A percentile compares a stretch with the other conserved stretches of the same genome.
These are phyloP conservation scores for Tetrapisispora nanseiensis DNA, from an alignment of 805 yeast genomes.

Conservation along the genomic window DNA sequence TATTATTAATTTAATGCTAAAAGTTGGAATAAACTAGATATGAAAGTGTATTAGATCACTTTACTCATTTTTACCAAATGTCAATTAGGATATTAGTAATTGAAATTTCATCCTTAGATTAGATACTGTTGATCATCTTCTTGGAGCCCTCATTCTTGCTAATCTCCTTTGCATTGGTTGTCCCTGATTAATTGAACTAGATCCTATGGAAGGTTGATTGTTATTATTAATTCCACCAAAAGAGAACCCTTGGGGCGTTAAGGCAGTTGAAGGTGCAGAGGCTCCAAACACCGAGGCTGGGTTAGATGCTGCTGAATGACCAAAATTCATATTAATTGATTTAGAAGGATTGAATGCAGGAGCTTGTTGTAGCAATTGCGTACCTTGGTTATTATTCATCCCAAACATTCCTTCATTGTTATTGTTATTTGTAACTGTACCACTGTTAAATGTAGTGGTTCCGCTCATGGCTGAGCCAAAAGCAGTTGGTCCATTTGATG, in stretches of 20 bases:
- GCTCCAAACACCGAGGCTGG: constrained; percentile 18
- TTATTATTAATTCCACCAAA: not conserved
- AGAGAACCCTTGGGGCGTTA: not conserved
- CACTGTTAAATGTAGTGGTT: not conserved
- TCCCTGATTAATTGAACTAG: not conserved
- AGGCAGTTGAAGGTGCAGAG: constrained; percentile 5
- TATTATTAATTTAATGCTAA: too few species aligned
- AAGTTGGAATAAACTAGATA: too few species aligned
- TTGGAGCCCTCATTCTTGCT: constrained; percentile 26
- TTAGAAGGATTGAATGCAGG: constrained; percentile 15
- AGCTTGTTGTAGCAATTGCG: constrained; percentile 4
- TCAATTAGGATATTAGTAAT: too few species aligned
- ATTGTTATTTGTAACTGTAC: not conserved
- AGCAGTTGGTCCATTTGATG: constrained; percentile 1
- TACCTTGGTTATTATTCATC: not conserved
- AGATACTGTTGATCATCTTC: too few species aligned
- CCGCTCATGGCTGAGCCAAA: not conserved
- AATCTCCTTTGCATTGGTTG: constrained; percentile 12
- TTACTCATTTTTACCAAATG: too few species aligned
- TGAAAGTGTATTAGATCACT: too few species aligned
- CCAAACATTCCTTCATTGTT: not conserved
- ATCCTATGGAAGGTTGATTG: not conserved
- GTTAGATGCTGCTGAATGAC: constrained; percentile 9
- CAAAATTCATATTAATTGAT: constrained; percentile 22
- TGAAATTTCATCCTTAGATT: too few species aligned